Evolutionary conservation across 1,284 basidiomycete genomes (phyloP), one percentile per base, ranked within the genome.

Genomic region (Leccinum griseonigrum): DNA sequence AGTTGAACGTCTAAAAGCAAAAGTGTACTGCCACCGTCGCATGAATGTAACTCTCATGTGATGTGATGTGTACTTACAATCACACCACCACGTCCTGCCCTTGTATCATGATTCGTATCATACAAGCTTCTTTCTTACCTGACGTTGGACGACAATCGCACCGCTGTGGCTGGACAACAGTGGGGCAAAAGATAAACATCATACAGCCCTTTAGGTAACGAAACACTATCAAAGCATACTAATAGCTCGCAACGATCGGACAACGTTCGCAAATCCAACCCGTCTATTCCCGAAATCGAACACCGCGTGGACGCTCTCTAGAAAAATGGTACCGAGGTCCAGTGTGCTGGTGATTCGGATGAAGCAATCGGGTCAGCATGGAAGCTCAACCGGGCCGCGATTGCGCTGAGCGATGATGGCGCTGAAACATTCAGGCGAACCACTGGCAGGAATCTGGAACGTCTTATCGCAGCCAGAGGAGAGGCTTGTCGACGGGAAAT

Each of bases 21-120:
- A 46, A 46, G 43, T 46, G 43, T 22, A 46, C 11, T 22, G 43
- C 18, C 43, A 46, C 43, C 8, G 29, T 34, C 34, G 22, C 22
- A 22, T 22, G 22, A 22, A 22, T 22, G 22, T 22, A 22, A 22
- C 22, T 22, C 7, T 78, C 72, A 52, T 91, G 88, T 68, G 85
- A 87, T 64, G 82, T 90, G 53, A 22, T 22, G 22, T 22, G 22
- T 22, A 22, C 22, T 22, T 91, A 88, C 69, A 78, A 80, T 0
- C 62, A 74, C 34, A 81, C 79, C 34, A 81, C 79, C 61, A 83
- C 90, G 82, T 88, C 85, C 84, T 75, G 76, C 11, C 88, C 88
- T 0, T 86, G 83, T 66, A 77, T 81, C 8, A 31, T 14, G 13
- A 87, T 89, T 67, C 56, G 86, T 77, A 64, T 46, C 11, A 80